These are phyloP conservation scores for Hypoxylon crocopeplum DNA, from an alignment of 495 filamentous ascomycete species.

Conservation along the genomic window DNA sequence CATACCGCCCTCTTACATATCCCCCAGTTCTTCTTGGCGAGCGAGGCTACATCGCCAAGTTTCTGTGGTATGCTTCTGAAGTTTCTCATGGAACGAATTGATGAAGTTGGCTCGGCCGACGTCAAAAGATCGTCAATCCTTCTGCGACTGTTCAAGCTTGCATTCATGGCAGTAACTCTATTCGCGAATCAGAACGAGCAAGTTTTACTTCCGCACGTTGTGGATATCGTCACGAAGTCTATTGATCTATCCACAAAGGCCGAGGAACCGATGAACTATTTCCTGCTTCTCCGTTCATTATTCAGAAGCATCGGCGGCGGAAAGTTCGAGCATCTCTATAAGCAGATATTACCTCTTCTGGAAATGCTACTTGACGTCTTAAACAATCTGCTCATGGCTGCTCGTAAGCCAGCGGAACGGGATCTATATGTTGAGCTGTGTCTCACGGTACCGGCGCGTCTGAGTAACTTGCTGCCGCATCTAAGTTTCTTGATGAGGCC, in stretches of 20 bases:
- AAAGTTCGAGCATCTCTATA: constrained; percentile 96
- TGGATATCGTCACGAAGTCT: constrained; percentile 94
- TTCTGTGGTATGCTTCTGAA: constrained; percentile 98
- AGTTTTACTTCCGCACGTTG: constrained; percentile 92
- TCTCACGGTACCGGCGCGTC: constrained; percentile 90
- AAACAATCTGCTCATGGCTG: constrained; percentile 88
- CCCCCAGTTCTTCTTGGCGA: constrained; percentile 96
- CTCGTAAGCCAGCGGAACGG: constrained; percentile 85
- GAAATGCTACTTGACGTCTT: constrained; percentile 98
- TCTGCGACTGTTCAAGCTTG: constrained; percentile 94
- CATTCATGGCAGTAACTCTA: constrained; percentile 98
- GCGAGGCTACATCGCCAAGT: constrained; percentile 94
- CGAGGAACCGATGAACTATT: constrained; percentile 98
- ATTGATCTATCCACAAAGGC: constrained; percentile 95
- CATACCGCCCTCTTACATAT: constrained; percentile 93
- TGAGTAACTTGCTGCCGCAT: constrained; percentile 97
- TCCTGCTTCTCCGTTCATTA: constrained; percentile 86
- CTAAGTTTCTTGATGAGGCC: constrained; percentile 97
- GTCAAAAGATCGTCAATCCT: constrained; percentile 90
- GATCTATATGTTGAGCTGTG: constrained; percentile 98
- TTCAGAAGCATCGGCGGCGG: constrained; percentile 98
- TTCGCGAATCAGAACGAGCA: constrained; percentile 95
- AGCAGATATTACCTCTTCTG: constrained; percentile 92
- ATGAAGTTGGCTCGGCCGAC: constrained; percentile 91
- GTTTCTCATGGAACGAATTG: constrained; percentile 95